Evolutionary conservation across 352 stramenopile species (phyloP).

Genomic region (Globisporangium carolinianum): DNA sequence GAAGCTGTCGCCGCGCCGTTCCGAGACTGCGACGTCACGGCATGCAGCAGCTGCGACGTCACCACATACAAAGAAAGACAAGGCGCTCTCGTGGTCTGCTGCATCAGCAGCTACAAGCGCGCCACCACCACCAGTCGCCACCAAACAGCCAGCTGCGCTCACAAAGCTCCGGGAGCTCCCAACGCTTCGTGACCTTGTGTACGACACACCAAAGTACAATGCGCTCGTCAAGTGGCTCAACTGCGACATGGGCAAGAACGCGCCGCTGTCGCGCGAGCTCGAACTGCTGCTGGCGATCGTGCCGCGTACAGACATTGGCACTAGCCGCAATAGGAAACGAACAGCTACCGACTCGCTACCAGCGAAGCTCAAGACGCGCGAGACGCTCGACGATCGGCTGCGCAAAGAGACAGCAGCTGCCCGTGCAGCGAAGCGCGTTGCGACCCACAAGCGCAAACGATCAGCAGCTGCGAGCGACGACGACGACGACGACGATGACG

Average conservation of each 20-base stretch:
- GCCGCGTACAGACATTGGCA: background rate
- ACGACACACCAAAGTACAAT: constrained; percentile 38
- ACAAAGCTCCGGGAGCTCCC: constrained; percentile 30
- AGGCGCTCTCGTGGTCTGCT: background rate
- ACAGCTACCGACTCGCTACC: background rate
- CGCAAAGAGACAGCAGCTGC: constrained; percentile 16
- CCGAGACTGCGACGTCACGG: background rate
- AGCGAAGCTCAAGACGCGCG: constrained; percentile 6
- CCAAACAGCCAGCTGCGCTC: constrained; percentile 19
- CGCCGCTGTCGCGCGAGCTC: constrained; percentile 12
- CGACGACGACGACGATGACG: constrained; percentile 20
- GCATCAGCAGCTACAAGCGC: background rate
- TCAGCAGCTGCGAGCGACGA: background rate
- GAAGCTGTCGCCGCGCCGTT: background rate
- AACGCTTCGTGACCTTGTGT: constrained; percentile 25
- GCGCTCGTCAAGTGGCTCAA: constrained; percentile 50
- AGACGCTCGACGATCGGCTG: constrained; percentile 45
- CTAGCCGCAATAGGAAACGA: background rate
- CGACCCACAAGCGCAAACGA: constrained; percentile 16
- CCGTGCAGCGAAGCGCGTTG: background rate
- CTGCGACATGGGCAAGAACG: constrained; percentile 36
- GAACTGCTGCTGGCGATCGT: background rate
- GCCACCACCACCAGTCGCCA: background rate
- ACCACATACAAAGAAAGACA: background rate
- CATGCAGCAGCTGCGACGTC: background rate